These are phyloP conservation scores for Boletus vinaceobasis DNA, from an alignment of 768 basidiomycete species.

Conservation along the genomic window DNA sequence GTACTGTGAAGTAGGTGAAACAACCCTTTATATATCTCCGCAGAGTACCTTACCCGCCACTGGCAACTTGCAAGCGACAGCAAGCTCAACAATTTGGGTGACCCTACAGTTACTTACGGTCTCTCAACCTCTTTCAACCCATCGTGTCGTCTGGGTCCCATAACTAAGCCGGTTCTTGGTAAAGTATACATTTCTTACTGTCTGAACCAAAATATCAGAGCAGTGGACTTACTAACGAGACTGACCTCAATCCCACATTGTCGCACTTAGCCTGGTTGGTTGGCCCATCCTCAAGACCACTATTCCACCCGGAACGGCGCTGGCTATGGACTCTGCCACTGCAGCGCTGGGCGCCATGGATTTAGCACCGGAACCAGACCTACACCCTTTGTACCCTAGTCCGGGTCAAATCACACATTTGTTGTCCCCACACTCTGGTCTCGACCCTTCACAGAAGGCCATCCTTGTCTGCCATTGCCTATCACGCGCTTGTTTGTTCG, in stretches of 20 bases:
- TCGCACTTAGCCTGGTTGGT: neutral
- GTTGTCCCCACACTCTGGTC: conserved; percentile 63
- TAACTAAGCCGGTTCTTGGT: conserved; percentile 5
- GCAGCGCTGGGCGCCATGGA: conserved; percentile 41
- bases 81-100: neutral
- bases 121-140: conserved; percentile 7
- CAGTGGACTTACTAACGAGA: conserved; percentile 3
- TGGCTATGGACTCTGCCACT: conserved; percentile 28
- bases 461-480: conserved; percentile 73
- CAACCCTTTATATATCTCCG: neutral
- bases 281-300: conserved; percentile 7
- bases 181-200: conserved; percentile 10
- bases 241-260: conserved; percentile 1
- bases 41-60: neutral
- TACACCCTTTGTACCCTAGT: conserved; percentile 76
- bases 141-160: neutral
- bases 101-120: neutral
- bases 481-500: conserved; percentile 73
- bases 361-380: conserved; percentile 71
- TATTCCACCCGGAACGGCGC: neutral
- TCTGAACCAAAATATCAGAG: conserved; percentile 16
- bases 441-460: conserved; percentile 62
- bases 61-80: neutral
- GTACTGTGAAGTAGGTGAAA: neutral
- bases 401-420: conserved; percentile 57